Evolutionary conservation across 495 filamentous ascomycete genomes (phyloP).

Genomic region (Aspergillus cristatus): DNA sequence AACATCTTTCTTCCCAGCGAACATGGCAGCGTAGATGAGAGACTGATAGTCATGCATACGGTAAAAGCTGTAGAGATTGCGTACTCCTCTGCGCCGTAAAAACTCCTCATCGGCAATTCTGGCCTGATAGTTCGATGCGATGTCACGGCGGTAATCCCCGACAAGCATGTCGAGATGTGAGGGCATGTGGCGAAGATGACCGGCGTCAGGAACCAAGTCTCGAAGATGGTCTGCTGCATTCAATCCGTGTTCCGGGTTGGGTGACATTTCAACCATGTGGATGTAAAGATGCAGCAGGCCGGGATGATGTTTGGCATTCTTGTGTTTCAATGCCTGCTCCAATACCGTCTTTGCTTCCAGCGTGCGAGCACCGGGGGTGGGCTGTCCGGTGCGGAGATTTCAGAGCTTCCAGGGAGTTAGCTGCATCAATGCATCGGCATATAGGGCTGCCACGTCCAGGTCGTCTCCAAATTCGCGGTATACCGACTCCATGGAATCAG

Average conservation of each 20-base stretch:
- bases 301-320: conserved; percentile 41
- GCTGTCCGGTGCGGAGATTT: conserved; percentile 50
- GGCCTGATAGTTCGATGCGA: conserved; percentile 54
- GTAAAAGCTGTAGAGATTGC: conserved; percentile 63
- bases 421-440: conserved; percentile 61
- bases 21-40: conserved; percentile 63
- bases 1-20: conserved; percentile 47
- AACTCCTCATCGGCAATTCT: conserved; percentile 54
- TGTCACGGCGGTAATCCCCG: conserved; percentile 54
- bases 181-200: conserved; percentile 68
- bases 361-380: conserved; percentile 43
- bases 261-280: conserved; percentile 68
- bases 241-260: conserved; percentile 48
- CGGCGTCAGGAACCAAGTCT: conserved; percentile 53
- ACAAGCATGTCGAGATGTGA: conserved; percentile 58
- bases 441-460: conserved; percentile 52
- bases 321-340: conserved; percentile 38
- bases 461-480: conserved; percentile 46
- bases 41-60: conserved; percentile 59
- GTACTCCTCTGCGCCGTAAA: conserved; percentile 36
- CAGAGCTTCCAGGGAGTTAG: conserved; percentile 60
- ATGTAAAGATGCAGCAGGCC: conserved; percentile 63
- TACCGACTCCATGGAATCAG: conserved; percentile 49
- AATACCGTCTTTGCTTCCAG: conserved; percentile 48
- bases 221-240: conserved; percentile 49